Conservation (phyloP, 2,329 filamentous ascomycete species). For the Clarireedia homoeocarpa region DNA sequence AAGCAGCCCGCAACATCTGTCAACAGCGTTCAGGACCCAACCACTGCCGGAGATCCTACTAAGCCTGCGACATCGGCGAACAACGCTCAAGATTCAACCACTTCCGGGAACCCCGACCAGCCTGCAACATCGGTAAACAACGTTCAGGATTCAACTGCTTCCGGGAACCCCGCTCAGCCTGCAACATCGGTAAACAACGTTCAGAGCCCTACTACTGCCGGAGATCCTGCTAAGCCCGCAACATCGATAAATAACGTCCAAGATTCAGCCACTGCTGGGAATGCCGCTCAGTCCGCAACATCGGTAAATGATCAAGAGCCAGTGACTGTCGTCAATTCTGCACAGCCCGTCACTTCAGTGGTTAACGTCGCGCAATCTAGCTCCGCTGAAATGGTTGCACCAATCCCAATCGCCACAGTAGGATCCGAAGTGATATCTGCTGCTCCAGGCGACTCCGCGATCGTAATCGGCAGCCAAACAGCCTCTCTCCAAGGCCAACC, state of each 20-base stretch:
- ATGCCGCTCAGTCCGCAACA: not conserved
- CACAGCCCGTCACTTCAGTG: not conserved
- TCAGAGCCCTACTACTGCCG: not conserved
- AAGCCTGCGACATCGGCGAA: not conserved
- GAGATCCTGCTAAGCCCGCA: not conserved
- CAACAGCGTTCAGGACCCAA: not conserved
- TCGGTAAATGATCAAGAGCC: not conserved
- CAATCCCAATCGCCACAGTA: conserved; percentile 16
- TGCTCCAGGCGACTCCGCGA: conserved; percentile 10
- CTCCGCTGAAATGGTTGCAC: not conserved
- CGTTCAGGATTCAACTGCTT: not conserved
- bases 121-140: not conserved
- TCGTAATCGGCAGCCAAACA: conserved; percentile 12
- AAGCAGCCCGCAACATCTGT: not conserved
- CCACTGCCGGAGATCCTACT: not conserved
- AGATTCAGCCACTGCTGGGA: not conserved
- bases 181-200: not conserved
- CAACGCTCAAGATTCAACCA: not conserved
- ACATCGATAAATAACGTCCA: not conserved
- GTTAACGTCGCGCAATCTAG: not conserved
- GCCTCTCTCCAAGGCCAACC: not conserved
- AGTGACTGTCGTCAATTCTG: not conserved
- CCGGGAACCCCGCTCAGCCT: not conserved
- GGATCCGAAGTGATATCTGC: conserved; percentile 12
- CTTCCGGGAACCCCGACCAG: not conserved